Base-by-base conservation (phyloP, 2,329 filamentous ascomycete genomes). In the Arthrobotrys iridis region DNA sequence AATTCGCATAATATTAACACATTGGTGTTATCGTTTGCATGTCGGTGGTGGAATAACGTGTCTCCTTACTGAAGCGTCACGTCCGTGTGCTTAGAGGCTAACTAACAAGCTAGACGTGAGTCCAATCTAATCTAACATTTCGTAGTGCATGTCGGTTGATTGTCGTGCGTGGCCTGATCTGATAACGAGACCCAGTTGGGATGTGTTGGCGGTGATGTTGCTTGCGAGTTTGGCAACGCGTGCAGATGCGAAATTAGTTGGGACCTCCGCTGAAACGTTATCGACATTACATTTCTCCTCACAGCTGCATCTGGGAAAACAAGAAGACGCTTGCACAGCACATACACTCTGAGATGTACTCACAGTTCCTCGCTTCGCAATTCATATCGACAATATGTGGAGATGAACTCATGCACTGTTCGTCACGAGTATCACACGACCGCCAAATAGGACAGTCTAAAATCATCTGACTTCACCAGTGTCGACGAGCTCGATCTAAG, bases 401-500 rank as follows among this genome's bases (percentile, higher is more conserved):
- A 62, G 65, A 70, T 64, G 41, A 63, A 46, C 24, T 41, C 8
- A 57, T 63, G 58, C 57, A 48, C 50, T 33, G 22, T 63, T 55
- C 52, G 35, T 67, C 50, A 57, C 48, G 35, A 24, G 15, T 48
- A 75, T 68, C 71, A 68, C 71, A 60, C 57, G 71, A 75, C 58
- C 40, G 63, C 24, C 26, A 41, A 52, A 40, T 33, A 35, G 33
- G 43, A 60, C 24, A 55, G 60, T 57, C 70, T 59, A 55, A 43
- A 64, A 62, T 74, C 70, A 74, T 74, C 70, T 74, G 70, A 74
- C 46, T 46, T 64, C 43, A 45, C 18, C n/a, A 10, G 43, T 35
- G n/a, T 68, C 71, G 37, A 62, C 58, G 71, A 75, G 63, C 71
- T 75, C 71, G 50, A 55, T 55, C 50, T n/a, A n/a, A n/a, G 28